Evolutionary conservation across 495 filamentous ascomycete genomes (phyloP).

Genomic region (Wilcoxina mikolae): DNA sequence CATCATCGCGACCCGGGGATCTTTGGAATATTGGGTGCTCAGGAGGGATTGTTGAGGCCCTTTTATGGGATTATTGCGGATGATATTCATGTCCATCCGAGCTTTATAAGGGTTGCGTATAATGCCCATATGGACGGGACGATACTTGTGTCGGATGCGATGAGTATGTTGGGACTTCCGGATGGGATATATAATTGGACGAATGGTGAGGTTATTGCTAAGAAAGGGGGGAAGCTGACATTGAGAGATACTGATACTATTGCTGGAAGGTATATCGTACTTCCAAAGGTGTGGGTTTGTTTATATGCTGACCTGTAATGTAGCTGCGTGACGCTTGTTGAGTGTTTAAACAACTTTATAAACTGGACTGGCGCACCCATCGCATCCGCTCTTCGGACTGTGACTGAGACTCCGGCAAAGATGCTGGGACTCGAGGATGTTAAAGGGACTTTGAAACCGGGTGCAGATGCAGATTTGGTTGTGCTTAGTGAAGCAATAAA

Average conservation of each 20-base stretch:
- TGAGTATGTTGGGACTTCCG: constrained; percentile 50
- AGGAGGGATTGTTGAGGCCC: constrained; percentile 36
- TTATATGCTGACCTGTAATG: constrained; percentile 6
- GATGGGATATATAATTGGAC: constrained; percentile 70
- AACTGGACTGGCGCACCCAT: constrained; percentile 51
- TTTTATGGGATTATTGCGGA: constrained; percentile 54
- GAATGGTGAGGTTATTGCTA: constrained; percentile 56
- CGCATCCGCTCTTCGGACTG: constrained; percentile 50
- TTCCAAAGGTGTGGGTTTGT: not conserved
- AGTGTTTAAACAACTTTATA: constrained; percentile 69
- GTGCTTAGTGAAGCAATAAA: constrained; percentile 45
- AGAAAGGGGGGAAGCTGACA: constrained; percentile 50
- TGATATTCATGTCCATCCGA: constrained; percentile 52
- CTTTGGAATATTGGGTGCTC: constrained; percentile 53
- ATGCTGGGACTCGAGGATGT: constrained; percentile 52
- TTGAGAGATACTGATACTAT: constrained; percentile 58
- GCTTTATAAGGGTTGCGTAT: constrained; percentile 47
- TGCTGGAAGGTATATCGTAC: constrained; percentile 43
- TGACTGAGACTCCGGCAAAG: constrained; percentile 55
- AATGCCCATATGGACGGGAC: constrained; percentile 47
- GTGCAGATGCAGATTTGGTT: constrained; percentile 68
- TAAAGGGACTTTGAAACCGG: constrained; percentile 53
- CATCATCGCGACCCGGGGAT: constrained; percentile 75
- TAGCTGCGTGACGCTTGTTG: constrained; percentile 54
- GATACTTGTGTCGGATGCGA: constrained; percentile 54